These are phyloP conservation scores for Penicillium maclennaniae DNA, from an alignment of 495 filamentous ascomycete species.

Conservation along the genomic window DNA sequence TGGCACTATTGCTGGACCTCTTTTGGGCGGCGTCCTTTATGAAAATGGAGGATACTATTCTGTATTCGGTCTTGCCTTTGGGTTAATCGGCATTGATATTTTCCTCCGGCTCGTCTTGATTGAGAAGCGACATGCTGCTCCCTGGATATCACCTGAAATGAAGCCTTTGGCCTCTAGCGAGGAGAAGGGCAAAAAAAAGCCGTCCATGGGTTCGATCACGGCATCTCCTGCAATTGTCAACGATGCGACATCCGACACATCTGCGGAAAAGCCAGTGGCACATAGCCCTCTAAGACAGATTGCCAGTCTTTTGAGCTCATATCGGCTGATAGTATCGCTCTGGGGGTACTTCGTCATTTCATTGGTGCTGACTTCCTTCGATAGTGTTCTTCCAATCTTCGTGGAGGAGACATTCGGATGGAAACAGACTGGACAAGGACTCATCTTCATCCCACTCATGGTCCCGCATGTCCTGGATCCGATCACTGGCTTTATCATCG, in stretches of 20 bases:
- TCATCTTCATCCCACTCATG: constrained; percentile 69
- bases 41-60: constrained; percentile 67
- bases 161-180: neutral
- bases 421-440: constrained; percentile 65
- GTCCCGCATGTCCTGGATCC: constrained; percentile 64
- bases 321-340: constrained; percentile 52
- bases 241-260: neutral
- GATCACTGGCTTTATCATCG: constrained; percentile 59
- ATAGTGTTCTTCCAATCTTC: constrained; percentile 62
- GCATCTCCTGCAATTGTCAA: neutral
- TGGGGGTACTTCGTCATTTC: constrained; percentile 54
- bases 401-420: constrained; percentile 63
- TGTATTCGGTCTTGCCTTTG: constrained; percentile 72
- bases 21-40: constrained; percentile 78
- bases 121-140: constrained; percentile 71
- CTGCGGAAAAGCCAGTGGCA: constrained; percentile 26
- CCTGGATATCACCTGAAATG: constrained; percentile 46
- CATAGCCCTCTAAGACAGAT: constrained; percentile 20
- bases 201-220: neutral
- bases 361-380: constrained; percentile 44
- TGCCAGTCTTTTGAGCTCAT: constrained; percentile 51
- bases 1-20: constrained; percentile 65
- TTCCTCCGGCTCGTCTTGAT: constrained; percentile 64
- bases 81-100: constrained; percentile 65
- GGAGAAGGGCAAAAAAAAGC: neutral